Base-by-base conservation (phyloP, 768 basidiomycete species). In the Lentinula aciculospora region DNA sequence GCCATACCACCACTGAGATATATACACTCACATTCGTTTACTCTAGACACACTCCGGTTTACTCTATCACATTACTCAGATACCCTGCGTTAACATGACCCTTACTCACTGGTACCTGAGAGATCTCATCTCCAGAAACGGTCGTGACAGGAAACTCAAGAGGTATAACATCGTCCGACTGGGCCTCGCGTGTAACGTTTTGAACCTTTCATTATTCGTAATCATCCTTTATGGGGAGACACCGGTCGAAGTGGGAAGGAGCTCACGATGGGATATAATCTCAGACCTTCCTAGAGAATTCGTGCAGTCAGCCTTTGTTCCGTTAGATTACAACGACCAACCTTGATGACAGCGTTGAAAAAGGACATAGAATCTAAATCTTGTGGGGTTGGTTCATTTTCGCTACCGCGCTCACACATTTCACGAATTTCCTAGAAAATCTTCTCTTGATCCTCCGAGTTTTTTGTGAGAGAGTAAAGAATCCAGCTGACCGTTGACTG, bases 371-470 rank as follows among this genome's bases (percentile, higher is more conserved):
- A 63, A 40, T 74, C 70, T 46, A 74, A 62, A 59, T 74, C 67
- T 21, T 65, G 54, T 6, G 61, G 32, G n/a, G 62, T 64, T 44
- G 62, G 66, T 10, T 61, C 31, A 4, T 51, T 7, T 1, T 44
- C 28, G 23, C 61, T 58, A 1, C 58, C 60, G 13, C 60, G 61
- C 29, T 63, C 58, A 15, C 53, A 56, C 50, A 49, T 32, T 46
- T 53, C 50, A 69, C 67, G 42, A 37, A 87, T 77, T 71, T 92
- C 90, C 0, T 70, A 65, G 17, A 89, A 81, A 34, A 92, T 78
- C 57, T 74, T 76, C 1, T 69, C 72, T 68, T 93, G 89, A 7
- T 83, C 67, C 6, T 81, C 72, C 0, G 81, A 81, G 60, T 83
- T 72, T 36, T 74, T 77, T 6, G 85, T 77, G 29, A 93, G 76